A percentile compares a stretch with the other conserved stretches of the same genome.
Evolutionary conservation across 148 eudicot genomes (phyloP).

Genomic region (Rhododendron kiyosumense): DNA sequence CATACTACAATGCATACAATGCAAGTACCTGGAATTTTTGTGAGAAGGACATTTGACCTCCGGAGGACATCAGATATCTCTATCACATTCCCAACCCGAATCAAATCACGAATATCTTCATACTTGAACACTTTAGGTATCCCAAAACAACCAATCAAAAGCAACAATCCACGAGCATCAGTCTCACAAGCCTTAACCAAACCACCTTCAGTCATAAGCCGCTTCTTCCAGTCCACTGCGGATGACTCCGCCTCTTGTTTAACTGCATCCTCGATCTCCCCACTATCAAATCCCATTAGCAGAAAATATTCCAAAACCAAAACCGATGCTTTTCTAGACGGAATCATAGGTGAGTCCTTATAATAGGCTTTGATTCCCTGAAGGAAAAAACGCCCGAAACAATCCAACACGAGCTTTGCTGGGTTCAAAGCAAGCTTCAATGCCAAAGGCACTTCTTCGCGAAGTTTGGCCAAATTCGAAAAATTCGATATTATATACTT

Average conservation of each 20-base stretch:
- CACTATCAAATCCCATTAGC: slow-evolving; percentile 23
- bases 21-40: slow-evolving; percentile 34
- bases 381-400: slow-evolving; percentile 37
- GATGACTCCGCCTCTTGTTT: slow-evolving; percentile 29
- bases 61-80: slow-evolving; percentile 33
- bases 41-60: slow-evolving; percentile 30
- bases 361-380: slow-evolving; percentile 37
- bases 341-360: slow-evolving; percentile 21
- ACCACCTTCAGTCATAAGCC: slow-evolving; percentile 46
- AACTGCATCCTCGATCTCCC: slow-evolving; percentile 19
- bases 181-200: slow-evolving; percentile 20
- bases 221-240: slow-evolving; percentile 40
- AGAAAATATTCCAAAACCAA: slow-evolving; percentile 41
- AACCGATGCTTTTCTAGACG: slow-evolving; percentile 36
- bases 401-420: slow-evolving; percentile 34
- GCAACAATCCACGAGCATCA: slow-evolving; percentile 43
- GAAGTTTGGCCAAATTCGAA: slow-evolving; percentile 11
- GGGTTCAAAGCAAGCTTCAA: slow-evolving; percentile 31
- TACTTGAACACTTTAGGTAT: slow-evolving; percentile 25
- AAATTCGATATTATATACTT: slow-evolving; percentile 25
- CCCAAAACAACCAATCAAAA: slow-evolving; percentile 42
- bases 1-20: neutral
- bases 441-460: slow-evolving; percentile 33
- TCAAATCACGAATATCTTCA: slow-evolving; percentile 39
- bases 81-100: slow-evolving; percentile 18